Percentiles rank a stretch among this genome's conserved stretches.
Conservation (phyloP, 345 rosid genomes). For the Pugionium cornutum region DNA sequence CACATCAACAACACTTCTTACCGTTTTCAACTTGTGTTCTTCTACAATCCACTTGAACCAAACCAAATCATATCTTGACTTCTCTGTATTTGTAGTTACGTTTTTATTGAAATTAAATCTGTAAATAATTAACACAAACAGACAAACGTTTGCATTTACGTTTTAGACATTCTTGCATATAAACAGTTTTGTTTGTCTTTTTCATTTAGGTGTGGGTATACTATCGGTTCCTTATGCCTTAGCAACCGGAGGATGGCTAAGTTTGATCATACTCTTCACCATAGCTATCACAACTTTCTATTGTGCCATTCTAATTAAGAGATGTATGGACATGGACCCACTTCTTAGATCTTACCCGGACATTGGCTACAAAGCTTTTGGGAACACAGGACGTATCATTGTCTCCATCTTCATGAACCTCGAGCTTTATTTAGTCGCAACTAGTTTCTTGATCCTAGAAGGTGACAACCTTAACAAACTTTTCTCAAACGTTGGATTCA, state of each 20-base stretch:
- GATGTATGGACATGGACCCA: slow-evolving; percentile 77
- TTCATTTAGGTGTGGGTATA: slow-evolving; percentile 74
- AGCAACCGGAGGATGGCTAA: slow-evolving; percentile 92
- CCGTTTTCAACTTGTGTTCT: slow-evolving; percentile 19
- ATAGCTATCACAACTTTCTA: slow-evolving; percentile 65
- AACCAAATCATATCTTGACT: slow-evolving; percentile 7
- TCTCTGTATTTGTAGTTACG: not conserved
- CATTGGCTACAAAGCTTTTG: slow-evolving; percentile 81
- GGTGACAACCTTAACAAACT: slow-evolving; percentile 79
- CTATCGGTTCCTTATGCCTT: slow-evolving; percentile 81
- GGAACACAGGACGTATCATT: slow-evolving; percentile 59
- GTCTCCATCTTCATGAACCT: slow-evolving; percentile 63
- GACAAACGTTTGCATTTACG: not conserved
- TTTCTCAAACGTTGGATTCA: slow-evolving; percentile 51
- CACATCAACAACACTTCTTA: slow-evolving; percentile 29
- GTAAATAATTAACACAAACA: not conserved
- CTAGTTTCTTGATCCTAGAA: slow-evolving; percentile 85
- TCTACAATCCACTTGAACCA: slow-evolving; percentile 7
- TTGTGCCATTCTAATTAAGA: slow-evolving; percentile 66
- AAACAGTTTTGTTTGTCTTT: not conserved
- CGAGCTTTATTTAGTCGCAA: slow-evolving; percentile 80
- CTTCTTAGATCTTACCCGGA: slow-evolving; percentile 73
- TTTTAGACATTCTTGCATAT: not conserved
- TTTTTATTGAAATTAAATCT: too few species aligned
- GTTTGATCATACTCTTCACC: slow-evolving; percentile 58